phyloP scores from a whole-genome alignment of 106 monocot genomes.

The Platanthera zijinensis region DNA sequence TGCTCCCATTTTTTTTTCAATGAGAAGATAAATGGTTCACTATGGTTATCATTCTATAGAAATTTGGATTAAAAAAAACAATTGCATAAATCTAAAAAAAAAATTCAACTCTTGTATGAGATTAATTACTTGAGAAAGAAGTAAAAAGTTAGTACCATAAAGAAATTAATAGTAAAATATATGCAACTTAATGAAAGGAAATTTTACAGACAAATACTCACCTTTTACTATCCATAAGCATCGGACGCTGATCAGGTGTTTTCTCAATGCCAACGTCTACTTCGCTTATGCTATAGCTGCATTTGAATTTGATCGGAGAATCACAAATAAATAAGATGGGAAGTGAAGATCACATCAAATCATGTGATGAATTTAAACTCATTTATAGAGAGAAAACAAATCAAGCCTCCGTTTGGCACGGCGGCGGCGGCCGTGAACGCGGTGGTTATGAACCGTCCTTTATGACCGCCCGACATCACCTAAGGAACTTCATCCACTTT shows the following conservation, averaged over 20 bases:
- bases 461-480: too few relatives aligned
- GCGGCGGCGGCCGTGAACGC: too few relatives aligned
- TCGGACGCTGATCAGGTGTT: slow-evolving; percentile 40
- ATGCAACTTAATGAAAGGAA: background rate
- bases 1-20: background rate
- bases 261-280: slow-evolving; percentile 27
- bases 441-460: too few relatives aligned
- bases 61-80: too few relatives aligned
- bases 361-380: background rate
- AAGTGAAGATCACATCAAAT: background rate
- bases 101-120: too few relatives aligned
- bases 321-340: background rate
- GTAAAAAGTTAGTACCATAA: background rate
- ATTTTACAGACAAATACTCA: slow-evolving; percentile 2
- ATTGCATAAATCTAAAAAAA: too few relatives aligned
- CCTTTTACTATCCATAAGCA: slow-evolving; percentile 54
- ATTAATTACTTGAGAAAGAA: background rate
- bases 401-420: background rate
- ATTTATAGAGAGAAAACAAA: background rate
- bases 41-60: too few relatives aligned
- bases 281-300: slow-evolving; percentile 45
- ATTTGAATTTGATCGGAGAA: background rate
- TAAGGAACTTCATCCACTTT: too few relatives aligned
- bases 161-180: background rate
- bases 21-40: too few relatives aligned